A percentile compares a stretch with the other conserved stretches of the same genome.
phyloP scores from a whole-genome alignment of 805 yeast species.

The Ogataea pilisensis region DNA sequence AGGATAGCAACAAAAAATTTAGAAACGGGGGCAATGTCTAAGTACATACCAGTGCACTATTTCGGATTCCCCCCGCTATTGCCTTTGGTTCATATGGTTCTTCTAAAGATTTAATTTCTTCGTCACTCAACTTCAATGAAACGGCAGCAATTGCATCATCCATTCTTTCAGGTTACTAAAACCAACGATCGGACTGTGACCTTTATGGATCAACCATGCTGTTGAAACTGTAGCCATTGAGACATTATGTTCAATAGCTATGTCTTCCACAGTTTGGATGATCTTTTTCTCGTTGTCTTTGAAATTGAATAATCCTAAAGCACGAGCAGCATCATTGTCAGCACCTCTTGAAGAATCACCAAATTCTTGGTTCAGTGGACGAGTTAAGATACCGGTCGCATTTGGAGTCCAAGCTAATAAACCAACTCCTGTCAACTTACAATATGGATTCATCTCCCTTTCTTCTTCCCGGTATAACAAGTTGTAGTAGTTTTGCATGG shows the following conservation, averaged over 20 bases:
- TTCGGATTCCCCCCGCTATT: too few species aligned
- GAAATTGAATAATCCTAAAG: slow-evolving; percentile 19
- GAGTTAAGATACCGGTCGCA: slow-evolving; percentile 51
- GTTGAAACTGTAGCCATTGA: slow-evolving; percentile 51
- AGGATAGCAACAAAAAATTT: too few species aligned
- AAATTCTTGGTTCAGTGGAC: too few species aligned
- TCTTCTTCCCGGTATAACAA: slow-evolving; percentile 59
- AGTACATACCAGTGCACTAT: too few species aligned
- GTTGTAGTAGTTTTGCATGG: slow-evolving; percentile 56
- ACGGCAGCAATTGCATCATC: slow-evolving; percentile 48
- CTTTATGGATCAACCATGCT: slow-evolving; percentile 52
- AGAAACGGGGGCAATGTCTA: too few species aligned
- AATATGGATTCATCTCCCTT: slow-evolving; percentile 54
- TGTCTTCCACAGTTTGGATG: slow-evolving; percentile 46
- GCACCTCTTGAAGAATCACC: too few species aligned
- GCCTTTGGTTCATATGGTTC: too few species aligned
- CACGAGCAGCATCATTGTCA: too few species aligned
- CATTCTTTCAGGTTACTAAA: slow-evolving; percentile 44
- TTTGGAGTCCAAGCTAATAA: slow-evolving; percentile 60
- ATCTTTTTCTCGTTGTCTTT: slow-evolving; percentile 30
- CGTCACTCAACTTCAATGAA: slow-evolving; percentile 35
- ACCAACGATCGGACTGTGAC: slow-evolving; percentile 54
- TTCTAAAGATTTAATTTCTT: slow-evolving; percentile 35
- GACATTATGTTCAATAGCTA: slow-evolving; percentile 42
- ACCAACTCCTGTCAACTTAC: slow-evolving; percentile 49